Evolutionary conservation across 179 eudicot genomes (phyloP), one percentile per base, ranked within the genome.

Genomic region (Monotropa hypopitys): DNA sequence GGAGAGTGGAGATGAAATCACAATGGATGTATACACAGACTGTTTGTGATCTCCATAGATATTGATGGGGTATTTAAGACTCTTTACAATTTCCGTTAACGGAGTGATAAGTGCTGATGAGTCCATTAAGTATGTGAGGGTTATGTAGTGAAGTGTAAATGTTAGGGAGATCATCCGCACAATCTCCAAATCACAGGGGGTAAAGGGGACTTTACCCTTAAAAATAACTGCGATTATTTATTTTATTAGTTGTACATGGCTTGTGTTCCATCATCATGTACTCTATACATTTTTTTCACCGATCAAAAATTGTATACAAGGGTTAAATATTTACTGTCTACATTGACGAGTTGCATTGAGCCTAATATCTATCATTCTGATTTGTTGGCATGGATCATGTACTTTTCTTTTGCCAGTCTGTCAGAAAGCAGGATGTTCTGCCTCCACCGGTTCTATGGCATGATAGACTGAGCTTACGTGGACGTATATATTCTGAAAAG

Each of bases 371-470:
- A 8, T 28, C 76, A 70, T 28, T 53, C 23, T 66, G 40, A 38
- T 57, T 57, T 76, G 11, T 51, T 68, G 73, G 68, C 80, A 65
- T 49, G 35, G 6, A 54, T 54, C 40, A 35, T 79, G 13, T 71
- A 3, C 15, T 67, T 45, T 62, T 40, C 45, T 65, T 73, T 42
- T 79, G 11, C 73, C 86, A 84, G 84, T 43, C 8, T 50, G 49
- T 80, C 66, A 61, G 53, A n/a, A 74, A 77, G 74, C n/a, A 42
- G 21, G 66, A 80, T 69, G 45, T 78, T 50, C 32, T 2, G 20
- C 81, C 86, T 50, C 46, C 77, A 18, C 81, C 81, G 7, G 51
- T 77, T 42, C 51, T 80, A 47, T 80, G 83, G 86, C 81, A 83
- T 78, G 81, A 84, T 76, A 75, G 38, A 66, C 61, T 77, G 18